Percentiles rank a stretch among this genome's conserved stretches.
These are phyloP conservation scores for Leucosporidium scottii DNA, from an alignment of 768 basidiomycete species.

Conservation along the genomic window DNA sequence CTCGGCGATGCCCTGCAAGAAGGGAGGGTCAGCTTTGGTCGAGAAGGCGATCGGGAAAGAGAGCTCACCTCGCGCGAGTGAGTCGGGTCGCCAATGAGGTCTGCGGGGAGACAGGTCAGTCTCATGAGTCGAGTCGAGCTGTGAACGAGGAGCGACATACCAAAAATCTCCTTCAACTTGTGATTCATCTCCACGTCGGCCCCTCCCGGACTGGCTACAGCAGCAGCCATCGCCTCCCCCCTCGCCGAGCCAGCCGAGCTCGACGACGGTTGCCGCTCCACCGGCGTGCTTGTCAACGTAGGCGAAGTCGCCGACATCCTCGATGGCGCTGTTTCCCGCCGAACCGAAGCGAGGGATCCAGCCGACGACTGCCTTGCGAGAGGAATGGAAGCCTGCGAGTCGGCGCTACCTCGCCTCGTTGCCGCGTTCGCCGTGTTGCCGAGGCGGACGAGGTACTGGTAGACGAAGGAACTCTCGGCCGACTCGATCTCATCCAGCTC, in stretches of 20 bases:
- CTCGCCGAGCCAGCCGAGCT: conserved; percentile 1
- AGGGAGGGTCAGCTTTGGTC: conserved; percentile 57
- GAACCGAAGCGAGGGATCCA: too few relatives aligned
- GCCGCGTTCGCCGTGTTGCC: conserved; percentile 10
- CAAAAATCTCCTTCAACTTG: conserved; percentile 36
- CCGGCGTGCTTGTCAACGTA: too few relatives aligned
- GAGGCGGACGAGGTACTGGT: conserved; percentile 63
- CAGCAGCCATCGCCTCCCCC: too few relatives aligned
- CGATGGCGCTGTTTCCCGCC: too few relatives aligned
- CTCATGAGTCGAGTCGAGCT: too few relatives aligned
- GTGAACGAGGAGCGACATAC: too few relatives aligned
- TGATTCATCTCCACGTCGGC: conserved; percentile 31
- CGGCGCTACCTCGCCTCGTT: not conserved
- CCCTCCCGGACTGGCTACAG: not conserved
- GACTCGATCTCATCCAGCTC: conserved; percentile 85
- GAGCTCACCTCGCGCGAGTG: conserved; percentile 23
- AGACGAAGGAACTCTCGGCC: conserved; percentile 94
- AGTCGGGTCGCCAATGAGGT: conserved; percentile 35
- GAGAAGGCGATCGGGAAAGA: not conserved
- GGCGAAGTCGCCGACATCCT: too few relatives aligned
- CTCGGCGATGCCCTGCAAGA: conserved; percentile 80
- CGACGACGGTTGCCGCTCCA: conserved; percentile 3
- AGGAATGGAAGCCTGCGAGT: too few relatives aligned
- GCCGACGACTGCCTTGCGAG: too few relatives aligned
- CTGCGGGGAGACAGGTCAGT: too few relatives aligned